phyloP scores from a whole-genome alignment of 129 eudicot species.

The Artemisia argyi region DNA sequence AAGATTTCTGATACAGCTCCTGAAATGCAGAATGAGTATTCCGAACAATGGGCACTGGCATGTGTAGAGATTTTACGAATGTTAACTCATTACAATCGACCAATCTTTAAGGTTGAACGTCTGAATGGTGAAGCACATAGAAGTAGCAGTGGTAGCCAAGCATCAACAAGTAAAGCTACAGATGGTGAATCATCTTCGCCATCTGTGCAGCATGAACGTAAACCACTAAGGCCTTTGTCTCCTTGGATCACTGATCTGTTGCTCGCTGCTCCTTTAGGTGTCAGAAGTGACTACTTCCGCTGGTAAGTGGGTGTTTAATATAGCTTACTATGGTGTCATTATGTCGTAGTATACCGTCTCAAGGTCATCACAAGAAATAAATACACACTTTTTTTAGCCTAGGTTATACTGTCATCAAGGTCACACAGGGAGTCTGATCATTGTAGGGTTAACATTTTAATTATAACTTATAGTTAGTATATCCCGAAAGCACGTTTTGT shows the following conservation, averaged over 20 bases:
- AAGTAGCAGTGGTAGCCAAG: slow-evolving; percentile 66
- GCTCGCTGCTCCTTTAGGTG: slow-evolving; percentile 94
- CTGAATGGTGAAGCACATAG: slow-evolving; percentile 51
- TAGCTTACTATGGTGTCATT: background rate
- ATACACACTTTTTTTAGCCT: background rate
- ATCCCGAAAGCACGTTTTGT: background rate
- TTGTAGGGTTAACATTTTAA: background rate
- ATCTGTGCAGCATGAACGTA: slow-evolving; percentile 61
- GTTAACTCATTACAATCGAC: slow-evolving; percentile 92
- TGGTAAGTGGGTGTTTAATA: slow-evolving; percentile 54
- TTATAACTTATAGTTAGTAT: background rate
- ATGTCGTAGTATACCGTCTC: background rate
- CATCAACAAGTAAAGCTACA: slow-evolving; percentile 61
- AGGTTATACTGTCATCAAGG: background rate
- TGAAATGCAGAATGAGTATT: slow-evolving; percentile 72
- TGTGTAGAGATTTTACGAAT: slow-evolving; percentile 93
- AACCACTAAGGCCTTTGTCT: slow-evolving; percentile 85
- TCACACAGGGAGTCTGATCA: slow-evolving; percentile 17
- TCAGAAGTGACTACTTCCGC: slow-evolving; percentile 94
- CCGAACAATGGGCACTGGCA: slow-evolving; percentile 99
- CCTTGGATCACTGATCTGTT: slow-evolving; percentile 97
- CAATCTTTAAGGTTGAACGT: slow-evolving; percentile 80
- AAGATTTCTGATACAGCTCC: slow-evolving; percentile 8
- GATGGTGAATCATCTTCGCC: slow-evolving; percentile 40
- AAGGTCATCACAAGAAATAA: background rate